Evolutionary conservation across 2,329 filamentous ascomycete genomes (phyloP), one percentile per base, ranked within the genome.

Genomic region (Colletotrichum sublineola): DNA sequence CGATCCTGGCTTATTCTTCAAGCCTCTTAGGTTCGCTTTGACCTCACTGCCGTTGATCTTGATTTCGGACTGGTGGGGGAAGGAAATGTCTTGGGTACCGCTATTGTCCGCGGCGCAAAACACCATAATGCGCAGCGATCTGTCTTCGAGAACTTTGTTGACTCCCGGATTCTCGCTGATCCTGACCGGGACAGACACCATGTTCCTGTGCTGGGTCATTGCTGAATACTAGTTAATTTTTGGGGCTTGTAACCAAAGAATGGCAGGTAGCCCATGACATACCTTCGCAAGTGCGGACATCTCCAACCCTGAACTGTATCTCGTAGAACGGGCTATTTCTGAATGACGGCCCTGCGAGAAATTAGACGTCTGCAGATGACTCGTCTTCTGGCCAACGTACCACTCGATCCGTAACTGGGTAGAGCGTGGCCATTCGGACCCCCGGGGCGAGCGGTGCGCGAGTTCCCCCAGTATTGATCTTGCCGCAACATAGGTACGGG

Each of bases 1-100:
- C 56, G 96, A 97, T 31, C 96, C 96, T 8, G 96, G 94, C 81
- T 96, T 97, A 81, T 97, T 98, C 83, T 99, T 99, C 74, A 99
- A 83, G 5, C 96, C 96, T 76, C 96, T 93, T 76, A 97, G 87
- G 80, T 98, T 99, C n/a, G 93, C 92, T 81, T 96, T 96, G 76
- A 98, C 88, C 69, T 98, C 94, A 44, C 93, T 93, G 12, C 91
- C 88, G 77, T 99, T 99, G 68, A 97, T 90, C 79, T 95, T 96
- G 69, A 99, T 88, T 80, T 99, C 96, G 42, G 96, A 93, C 82
- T 98, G 95, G 77, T 96, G 91, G 1, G 96, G 96, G 75, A 99
- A 99, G 0, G 94, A 85, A 66, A 99, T 91, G 74, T 98, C 94
- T 63, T 94, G 93, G 3, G 85, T 81, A 20, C 88, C 89, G 18